Percentiles rank a stretch among this genome's conserved stretches.
Evolutionary conservation across 2,329 filamentous ascomycete species (phyloP).

Genomic region (Akanthomyces uredinophilus): DNA sequence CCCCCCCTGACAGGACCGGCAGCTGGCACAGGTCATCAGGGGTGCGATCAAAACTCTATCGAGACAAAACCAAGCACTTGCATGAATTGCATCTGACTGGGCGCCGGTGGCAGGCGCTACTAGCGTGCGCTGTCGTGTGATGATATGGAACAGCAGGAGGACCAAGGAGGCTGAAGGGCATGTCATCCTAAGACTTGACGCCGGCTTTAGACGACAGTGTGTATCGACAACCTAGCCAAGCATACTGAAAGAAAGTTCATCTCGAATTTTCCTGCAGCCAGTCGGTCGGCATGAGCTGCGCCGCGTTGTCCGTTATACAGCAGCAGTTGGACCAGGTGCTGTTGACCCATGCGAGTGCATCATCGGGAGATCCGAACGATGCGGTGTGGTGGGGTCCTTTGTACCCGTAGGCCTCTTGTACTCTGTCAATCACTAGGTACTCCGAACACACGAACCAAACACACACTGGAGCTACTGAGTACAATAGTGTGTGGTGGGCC

Average conservation of each 20-base stretch:
- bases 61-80: not conserved
- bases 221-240: not conserved
- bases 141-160: not conserved
- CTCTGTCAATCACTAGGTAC: too few relatives aligned
- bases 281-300: not conserved
- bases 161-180: not conserved
- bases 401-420: not conserved
- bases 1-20: not conserved
- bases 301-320: not conserved
- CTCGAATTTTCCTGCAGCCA: not conserved
- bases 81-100: constrained; percentile 1
- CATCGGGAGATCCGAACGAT: constrained; percentile 12
- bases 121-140: constrained; percentile 2
- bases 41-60: not conserved
- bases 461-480: too few relatives aligned
- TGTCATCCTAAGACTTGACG: not conserved
- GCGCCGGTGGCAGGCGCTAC: not conserved
- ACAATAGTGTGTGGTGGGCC: too few relatives aligned
- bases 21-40: not conserved
- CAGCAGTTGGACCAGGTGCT: not conserved
- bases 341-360: constrained; percentile 1
- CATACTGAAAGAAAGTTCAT: too few relatives aligned
- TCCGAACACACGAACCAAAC: too few relatives aligned
- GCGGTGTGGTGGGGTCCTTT: not conserved
- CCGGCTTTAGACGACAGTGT: not conserved